Evolutionary conservation across 2,329 filamentous ascomycete genomes (phyloP).

Genomic region (Alternaria ventricosa): DNA sequence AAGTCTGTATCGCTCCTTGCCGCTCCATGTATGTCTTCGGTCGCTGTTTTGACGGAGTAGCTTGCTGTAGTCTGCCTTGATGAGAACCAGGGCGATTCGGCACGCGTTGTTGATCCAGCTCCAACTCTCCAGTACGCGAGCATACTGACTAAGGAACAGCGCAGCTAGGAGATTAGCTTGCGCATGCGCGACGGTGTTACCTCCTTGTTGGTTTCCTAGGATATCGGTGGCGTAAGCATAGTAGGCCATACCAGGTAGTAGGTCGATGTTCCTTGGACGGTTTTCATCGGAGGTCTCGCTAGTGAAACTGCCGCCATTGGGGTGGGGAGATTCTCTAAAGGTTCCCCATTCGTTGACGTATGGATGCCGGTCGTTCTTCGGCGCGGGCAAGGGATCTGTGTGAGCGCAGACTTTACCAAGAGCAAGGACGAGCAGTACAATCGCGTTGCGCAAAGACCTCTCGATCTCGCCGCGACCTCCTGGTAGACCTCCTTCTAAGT

Average conservation of each 20-base stretch:
- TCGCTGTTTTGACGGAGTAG: conserved; percentile 33
- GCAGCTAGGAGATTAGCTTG: conserved; percentile 85
- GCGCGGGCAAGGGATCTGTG: conserved; percentile 57
- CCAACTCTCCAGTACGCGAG: conserved; percentile 85
- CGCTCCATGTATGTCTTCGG: conserved; percentile 13
- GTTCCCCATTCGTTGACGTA: conserved; percentile 31
- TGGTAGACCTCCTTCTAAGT: conserved; percentile 34
- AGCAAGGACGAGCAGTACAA: conserved; percentile 83
- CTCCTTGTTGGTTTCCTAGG: conserved; percentile 78
- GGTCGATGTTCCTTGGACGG: conserved; percentile 72
- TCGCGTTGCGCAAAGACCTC: conserved; percentile 65
- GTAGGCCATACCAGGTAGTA: conserved; percentile 88
- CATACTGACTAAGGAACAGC: conserved; percentile 87
- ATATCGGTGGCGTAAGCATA: conserved; percentile 88
- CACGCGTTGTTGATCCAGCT: conserved; percentile 70
- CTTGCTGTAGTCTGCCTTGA: conserved; percentile 63
- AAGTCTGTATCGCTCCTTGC: conserved; percentile 40
- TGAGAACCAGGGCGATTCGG: conserved; percentile 70
- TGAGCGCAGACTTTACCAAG: conserved; percentile 80
- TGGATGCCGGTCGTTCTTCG: conserved; percentile 58
- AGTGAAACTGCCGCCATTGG: conserved; percentile 46
- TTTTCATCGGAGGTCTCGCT: conserved; percentile 33
- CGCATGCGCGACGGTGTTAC: conserved; percentile 80
- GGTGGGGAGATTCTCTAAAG: conserved; percentile 44
- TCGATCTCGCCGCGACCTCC: conserved; percentile 33